These are phyloP conservation scores for Osmozyma mogii DNA, from an alignment of 805 yeast genomes.

Conservation along the genomic window DNA sequence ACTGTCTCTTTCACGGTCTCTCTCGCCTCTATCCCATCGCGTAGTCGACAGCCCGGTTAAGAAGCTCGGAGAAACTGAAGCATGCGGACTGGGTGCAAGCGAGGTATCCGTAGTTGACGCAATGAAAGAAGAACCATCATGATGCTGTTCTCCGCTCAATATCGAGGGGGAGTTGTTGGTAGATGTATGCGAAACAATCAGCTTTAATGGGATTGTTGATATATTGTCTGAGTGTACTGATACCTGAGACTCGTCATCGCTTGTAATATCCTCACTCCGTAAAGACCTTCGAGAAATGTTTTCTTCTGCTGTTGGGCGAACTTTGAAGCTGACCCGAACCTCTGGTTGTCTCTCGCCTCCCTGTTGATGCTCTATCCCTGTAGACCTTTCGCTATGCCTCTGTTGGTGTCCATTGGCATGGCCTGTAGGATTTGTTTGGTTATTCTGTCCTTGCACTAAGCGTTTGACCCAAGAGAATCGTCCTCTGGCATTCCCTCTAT, in stretches of 20 bases:
- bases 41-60: too few species aligned
- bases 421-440: conserved; percentile 7
- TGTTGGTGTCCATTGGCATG: too few species aligned
- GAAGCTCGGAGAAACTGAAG: conserved; percentile 8
- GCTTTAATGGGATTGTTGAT: conserved; percentile 42
- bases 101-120: conserved; percentile 47
- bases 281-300: conserved; percentile 1
- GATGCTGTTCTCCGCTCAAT: conserved; percentile 21
- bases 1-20: conserved; percentile 28
- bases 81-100: conserved; percentile 33
- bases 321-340: conserved; percentile 1
- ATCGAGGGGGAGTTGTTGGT: conserved; percentile 32
- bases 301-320: conserved; percentile 1
- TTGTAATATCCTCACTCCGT: conserved; percentile 8
- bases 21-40: conserved; percentile 1
- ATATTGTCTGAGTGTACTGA: conserved; percentile 26
- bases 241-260: conserved; percentile 9
- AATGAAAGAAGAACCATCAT: conserved; percentile 24
- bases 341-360: conserved; percentile 1
- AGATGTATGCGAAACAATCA: conserved; percentile 34
- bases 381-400: too few species aligned
- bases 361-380: conserved; percentile 9
- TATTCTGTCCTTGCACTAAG: conserved; percentile 29
- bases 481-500: conserved; percentile 20
- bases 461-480: conserved; percentile 35